Conservation (phyloP, 83 land plant species). For the Picea abies region DNA sequence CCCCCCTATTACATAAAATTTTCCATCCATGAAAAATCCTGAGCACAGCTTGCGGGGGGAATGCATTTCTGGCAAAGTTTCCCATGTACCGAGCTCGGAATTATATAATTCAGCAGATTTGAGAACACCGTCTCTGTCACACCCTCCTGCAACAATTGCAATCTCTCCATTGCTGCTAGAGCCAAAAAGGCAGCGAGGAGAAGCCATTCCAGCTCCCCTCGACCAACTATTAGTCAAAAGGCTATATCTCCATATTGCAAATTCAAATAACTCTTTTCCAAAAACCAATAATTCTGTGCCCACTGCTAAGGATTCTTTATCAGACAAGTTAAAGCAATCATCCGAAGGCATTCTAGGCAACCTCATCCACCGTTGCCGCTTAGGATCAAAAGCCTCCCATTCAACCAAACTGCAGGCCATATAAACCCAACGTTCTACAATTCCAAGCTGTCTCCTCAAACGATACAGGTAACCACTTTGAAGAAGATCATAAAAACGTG, state of each 20-base stretch:
- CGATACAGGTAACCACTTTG: constrained; percentile 27
- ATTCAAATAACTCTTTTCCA: constrained; percentile 61
- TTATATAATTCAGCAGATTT: constrained; percentile 82
- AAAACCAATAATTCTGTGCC: constrained; percentile 89
- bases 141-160: constrained; percentile 93
- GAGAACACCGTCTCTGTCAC: constrained; percentile 42
- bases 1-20: constrained; percentile 53
- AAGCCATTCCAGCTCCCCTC: constrained; percentile 62
- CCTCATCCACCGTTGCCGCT: constrained; percentile 26
- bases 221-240: constrained; percentile 74
- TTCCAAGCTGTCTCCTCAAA: constrained; percentile 19
- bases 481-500: constrained; percentile 15
- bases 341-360: constrained; percentile 29
- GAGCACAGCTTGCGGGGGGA: constrained; percentile 35
- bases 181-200: constrained; percentile 86
- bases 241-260: constrained; percentile 69
- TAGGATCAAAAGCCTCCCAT: constrained; percentile 35
- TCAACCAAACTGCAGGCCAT: constrained; percentile 30
- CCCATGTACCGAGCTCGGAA: constrained; percentile 51
- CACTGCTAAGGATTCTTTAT: constrained; percentile 66
- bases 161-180: constrained; percentile 82
- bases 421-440: constrained; percentile 35
- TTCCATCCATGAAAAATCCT: constrained; percentile 46
- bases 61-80: constrained; percentile 40
- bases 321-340: constrained; percentile 25